Evolutionary conservation across 371 early-diverging fungal species (phyloP).

Genomic region (Mortierella sp.): DNA sequence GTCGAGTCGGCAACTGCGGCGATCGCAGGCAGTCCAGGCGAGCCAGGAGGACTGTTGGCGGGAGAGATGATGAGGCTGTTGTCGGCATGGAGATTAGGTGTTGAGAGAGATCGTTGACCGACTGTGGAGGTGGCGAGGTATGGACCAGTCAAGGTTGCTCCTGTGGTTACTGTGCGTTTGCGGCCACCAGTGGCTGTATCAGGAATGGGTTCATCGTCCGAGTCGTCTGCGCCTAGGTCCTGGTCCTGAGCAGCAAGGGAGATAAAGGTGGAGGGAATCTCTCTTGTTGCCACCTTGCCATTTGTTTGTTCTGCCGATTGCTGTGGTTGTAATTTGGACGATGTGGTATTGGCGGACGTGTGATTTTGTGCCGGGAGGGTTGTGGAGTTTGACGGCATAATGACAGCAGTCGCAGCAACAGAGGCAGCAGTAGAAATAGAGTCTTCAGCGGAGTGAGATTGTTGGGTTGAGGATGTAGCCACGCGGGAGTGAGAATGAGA

Average conservation of each 20-base stretch:
- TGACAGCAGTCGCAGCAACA: neutral
- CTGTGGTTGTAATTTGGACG: constrained; percentile 1
- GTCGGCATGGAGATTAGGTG: constrained; percentile 54
- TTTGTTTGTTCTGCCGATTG: neutral
- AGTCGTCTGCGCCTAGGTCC: constrained; percentile 30
- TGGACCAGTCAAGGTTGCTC: constrained; percentile 24
- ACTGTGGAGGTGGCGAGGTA: constrained; percentile 32
- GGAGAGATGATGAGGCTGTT: constrained; percentile 42
- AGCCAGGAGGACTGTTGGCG: constrained; percentile 49
- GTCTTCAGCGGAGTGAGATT: neutral
- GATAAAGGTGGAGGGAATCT: constrained; percentile 42
- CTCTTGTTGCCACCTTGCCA: neutral
- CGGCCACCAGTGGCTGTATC: constrained; percentile 7
- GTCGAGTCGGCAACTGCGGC: constrained; percentile 16
- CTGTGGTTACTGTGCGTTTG: constrained; percentile 33
- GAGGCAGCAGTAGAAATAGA: neutral
- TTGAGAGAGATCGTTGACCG: constrained; percentile 52
- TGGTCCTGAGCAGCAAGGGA: constrained; percentile 21
- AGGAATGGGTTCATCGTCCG: neutral
- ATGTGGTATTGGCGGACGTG: neutral
- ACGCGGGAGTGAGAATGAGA: constrained; percentile 2
- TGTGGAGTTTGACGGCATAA: constrained; percentile 5
- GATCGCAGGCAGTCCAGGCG: constrained; percentile 46
- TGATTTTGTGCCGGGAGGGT: constrained; percentile 6
- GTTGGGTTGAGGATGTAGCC: constrained; percentile 3